These are phyloP conservation scores for Citrus hindsii DNA, from an alignment of 345 rosid genomes.

Conservation along the genomic window DNA sequence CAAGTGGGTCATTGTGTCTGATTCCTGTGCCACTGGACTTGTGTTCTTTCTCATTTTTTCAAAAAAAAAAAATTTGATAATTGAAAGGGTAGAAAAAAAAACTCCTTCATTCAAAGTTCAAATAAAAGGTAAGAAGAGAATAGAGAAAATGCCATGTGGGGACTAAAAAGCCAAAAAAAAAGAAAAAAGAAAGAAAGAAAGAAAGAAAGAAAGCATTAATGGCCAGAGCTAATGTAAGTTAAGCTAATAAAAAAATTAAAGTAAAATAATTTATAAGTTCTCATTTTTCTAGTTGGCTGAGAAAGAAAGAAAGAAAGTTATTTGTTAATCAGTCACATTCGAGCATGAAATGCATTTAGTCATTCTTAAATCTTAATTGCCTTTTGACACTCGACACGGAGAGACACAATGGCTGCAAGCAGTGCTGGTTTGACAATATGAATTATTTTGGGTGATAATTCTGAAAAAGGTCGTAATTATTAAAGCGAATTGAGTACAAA, in stretches of 20 bases:
- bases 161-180: neutral
- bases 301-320: neutral
- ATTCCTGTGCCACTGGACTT: neutral
- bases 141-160: neutral
- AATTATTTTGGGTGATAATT: no score
- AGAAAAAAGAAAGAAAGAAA: no score
- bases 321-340: neutral
- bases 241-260: neutral
- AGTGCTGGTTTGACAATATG: neutral
- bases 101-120: neutral
- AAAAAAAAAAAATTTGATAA: neutral
- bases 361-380: neutral
- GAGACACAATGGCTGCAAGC: neutral
- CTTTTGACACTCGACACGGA: neutral
- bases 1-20: constrained; percentile 31
- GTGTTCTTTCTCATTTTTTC: constrained; percentile 5
- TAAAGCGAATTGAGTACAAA: neutral
- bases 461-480: no score
- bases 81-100: no score
- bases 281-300: neutral
- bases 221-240: neutral
- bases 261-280: constrained; percentile 8
- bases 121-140: neutral
- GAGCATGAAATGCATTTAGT: neutral
- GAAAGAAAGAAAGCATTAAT: neutral